Evolutionary conservation across 768 basidiomycete genomes (phyloP), one percentile per base, ranked within the genome.

Genomic region (Lactarius pseudohatsudake): DNA sequence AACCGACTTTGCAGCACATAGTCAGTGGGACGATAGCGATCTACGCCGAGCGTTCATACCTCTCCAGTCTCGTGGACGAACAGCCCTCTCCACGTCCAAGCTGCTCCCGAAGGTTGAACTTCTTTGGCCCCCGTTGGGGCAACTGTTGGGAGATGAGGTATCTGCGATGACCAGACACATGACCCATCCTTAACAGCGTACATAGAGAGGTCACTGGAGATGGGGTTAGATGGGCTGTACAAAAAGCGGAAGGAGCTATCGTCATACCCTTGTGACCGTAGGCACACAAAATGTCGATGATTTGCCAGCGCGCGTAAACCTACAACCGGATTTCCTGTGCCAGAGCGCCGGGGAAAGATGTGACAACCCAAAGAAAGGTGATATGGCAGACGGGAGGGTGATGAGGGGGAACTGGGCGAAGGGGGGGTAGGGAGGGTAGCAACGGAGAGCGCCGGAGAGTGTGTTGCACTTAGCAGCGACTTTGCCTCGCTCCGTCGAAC

Each of bases 201-300:
- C 1, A 87, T 74, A 32, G 81, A 83, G 22, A 92, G 72, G 64
- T 82, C 75, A 15, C 90, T 91, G 65, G 11, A n/a, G n/a, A 26
- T 5, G 47, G 4, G 22, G 2, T 50, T 26, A 64, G 15, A 26
- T 61, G 70, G 59, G 67, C n/a, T n/a, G n/a, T 63, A 58, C 40
- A 13, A 40, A 18, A 20, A 26, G 11, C 1, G 54, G 60, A 30
- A 47, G 45, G 10, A 3, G 3, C 38, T 38, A 16, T n/a, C 34
- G 16, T 74, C 80, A 72, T 72, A 91, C 91, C 91, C 92, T 50
- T 83, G 80, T 70, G 85, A 81, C 59, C 88, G 87, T 47, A 93
- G 75, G 28, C 83, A 83, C 1, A 83, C 77, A 32, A 90, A 64
- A 57, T 83, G 74, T 10, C 76, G 67, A 15, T 78, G 76, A 30